Evolutionary conservation across 345 rosid genomes (phyloP), one percentile per base, ranked within the genome.

Genomic region (Brassica incana): DNA sequence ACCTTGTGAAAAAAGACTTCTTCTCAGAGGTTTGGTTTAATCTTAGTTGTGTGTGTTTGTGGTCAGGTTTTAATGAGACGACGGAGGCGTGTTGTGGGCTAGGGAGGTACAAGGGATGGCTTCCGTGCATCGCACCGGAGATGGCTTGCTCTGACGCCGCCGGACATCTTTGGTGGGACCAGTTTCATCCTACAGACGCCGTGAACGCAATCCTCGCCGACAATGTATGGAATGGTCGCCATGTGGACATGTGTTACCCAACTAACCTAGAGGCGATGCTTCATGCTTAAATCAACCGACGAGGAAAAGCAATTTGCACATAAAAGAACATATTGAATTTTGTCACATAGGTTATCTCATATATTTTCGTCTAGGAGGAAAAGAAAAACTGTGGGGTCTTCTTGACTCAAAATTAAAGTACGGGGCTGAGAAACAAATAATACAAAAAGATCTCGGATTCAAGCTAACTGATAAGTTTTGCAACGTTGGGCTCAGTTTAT

Each of bases 81-180:
- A 71, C 92, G 0, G 91, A 90, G 33, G 97, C 99, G 33, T 95
- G 99, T 80, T 91, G 97, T 71, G 97, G 98, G 71, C 58, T 89
- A 67, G 97, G 99, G 30, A 90, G 87, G 85, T 89, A 86, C 75
- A 92, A 85, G 3, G 97, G 99, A 10, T 91, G 92, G 98, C 83
- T 95, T 58, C 86, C 89, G 83, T 92, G 99, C 80, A 66, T 92
- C 20, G 78, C 92, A 0, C 88, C 95, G 3, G 91, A 88, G 72
- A 95, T 95, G 95, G 97, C 97, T 15, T 92, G 99, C 73, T 73
- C 73, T 0, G 77, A 92, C 72, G 92, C 97, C 43, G 69, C 91
- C 0, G 85, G 78, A 35, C 89, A 91, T 73, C 83, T 91, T 45
- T 95, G 96, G 99, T 92, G 98, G 97, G 96, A 95, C 32, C 96